Evolutionary conservation across 306 rosid genomes (phyloP), one percentile per base, ranked within the genome.

Genomic region (Pyrus bretschneideri): DNA sequence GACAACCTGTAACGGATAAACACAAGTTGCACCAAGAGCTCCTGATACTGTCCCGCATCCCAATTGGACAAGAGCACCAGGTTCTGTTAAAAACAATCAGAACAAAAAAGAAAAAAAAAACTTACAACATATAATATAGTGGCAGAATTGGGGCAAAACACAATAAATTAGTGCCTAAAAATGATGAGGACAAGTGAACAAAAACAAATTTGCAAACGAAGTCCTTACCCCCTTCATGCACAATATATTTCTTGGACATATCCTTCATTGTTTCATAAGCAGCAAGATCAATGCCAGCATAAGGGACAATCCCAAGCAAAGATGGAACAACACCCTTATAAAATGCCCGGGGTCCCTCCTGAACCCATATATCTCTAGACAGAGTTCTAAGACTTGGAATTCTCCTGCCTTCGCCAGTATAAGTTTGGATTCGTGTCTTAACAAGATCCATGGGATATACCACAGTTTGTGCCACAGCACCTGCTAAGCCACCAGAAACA

Each of bases 11-110:
- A 93, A 83, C 6, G 96, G 96, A 83, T 93, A 93, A 78, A 93
- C 98, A 78, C 95, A 93, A 29, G 98, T 79, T 70, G 98, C 96
- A 79, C 98, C 96, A 68, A 93, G 91, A 75, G 96, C 88, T 84
- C 95, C 98, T n/a, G 98, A 93, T 80, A 88, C 55, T 12, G 95
- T 93, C 73, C 98, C 98, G 73, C 96, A 93, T 76, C 96, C 98
- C 79, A 93, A 78, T 86, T 93, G 96, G 33, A 88, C 80, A 54
- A 93, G 88, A 81, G 96, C 90, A 70, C 98, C 96, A 64, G 96
- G 87, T 75, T 93, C 98, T 86, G 78, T 33, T 33, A 33, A 33
- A 33, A 33, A 33, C 38, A 33, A 33, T 33, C 82, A 83, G 71
- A 78, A 82, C 40, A 54, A 31, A 30, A 76, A 33, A 80, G 76